Percentiles rank a stretch among this genome's conserved stretches.
Evolutionary conservation across 1,284 basidiomycete genomes (phyloP).

Genomic region (Mycena citricolor): DNA sequence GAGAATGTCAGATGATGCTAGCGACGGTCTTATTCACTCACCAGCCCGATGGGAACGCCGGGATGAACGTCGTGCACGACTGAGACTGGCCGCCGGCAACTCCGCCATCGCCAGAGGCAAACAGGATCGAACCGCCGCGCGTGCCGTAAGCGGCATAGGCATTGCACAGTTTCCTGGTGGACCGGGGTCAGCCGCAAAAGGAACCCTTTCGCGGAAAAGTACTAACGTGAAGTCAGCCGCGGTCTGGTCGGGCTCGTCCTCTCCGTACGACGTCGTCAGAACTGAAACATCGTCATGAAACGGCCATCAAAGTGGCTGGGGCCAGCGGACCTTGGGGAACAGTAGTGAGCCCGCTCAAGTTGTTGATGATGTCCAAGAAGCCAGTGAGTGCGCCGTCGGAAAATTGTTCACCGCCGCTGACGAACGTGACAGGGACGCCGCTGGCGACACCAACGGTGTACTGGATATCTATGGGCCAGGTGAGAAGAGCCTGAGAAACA

Average conservation of each 20-base stretch:
- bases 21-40: constrained; percentile 12
- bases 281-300: background rate
- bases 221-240: constrained; percentile 27
- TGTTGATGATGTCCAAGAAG: constrained; percentile 33
- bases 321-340: constrained; percentile 28
- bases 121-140: constrained; percentile 38
- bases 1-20: background rate
- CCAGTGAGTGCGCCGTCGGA: constrained; percentile 22
- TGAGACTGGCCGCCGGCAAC: constrained; percentile 34
- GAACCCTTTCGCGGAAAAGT: constrained; percentile 12
- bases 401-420: constrained; percentile 26
- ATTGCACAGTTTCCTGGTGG: constrained; percentile 35
- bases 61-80: constrained; percentile 32
- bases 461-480: constrained; percentile 26
- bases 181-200: background rate
- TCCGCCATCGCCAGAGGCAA: constrained; percentile 37
- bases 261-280: constrained; percentile 18
- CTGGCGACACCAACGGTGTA: constrained; percentile 35
- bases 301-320: too few relatives aligned
- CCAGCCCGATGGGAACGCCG: constrained; percentile 34
- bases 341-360: constrained; percentile 28
- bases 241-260: constrained; percentile 19
- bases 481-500: too few relatives aligned
- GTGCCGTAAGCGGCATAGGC: constrained; percentile 35
- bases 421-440: constrained; percentile 28